Evolutionary conservation across 148 eudicot genomes (phyloP).

Genomic region (Pouteria glomerata): DNA sequence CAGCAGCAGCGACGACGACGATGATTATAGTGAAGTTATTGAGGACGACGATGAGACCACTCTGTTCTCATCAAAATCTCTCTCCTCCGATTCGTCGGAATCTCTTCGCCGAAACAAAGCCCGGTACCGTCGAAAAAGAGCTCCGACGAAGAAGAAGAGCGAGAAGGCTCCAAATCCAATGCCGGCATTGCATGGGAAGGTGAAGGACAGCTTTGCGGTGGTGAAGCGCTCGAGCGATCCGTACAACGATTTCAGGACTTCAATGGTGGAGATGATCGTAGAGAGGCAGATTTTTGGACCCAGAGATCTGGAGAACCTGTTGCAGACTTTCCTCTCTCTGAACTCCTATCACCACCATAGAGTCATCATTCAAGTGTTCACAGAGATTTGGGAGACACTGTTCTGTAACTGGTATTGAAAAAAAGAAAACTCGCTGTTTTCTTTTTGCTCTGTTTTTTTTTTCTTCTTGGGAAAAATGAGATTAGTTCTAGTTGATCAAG

Average conservation of each 20-base stretch:
- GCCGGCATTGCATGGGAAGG: conserved; percentile 31
- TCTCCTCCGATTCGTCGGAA: conserved; percentile 41
- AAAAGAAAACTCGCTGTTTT: not conserved
- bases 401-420: conserved; percentile 35
- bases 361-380: conserved; percentile 53
- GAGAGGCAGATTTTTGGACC: conserved; percentile 54
- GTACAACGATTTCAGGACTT: conserved; percentile 45
- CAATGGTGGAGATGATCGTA: conserved; percentile 65
- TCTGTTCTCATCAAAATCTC: conserved; percentile 44
- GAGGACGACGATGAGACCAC: conserved; percentile 31
- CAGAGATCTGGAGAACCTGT: conserved; percentile 35
- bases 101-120: conserved; percentile 16
- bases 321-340: conserved; percentile 45
- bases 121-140: conserved; percentile 16
- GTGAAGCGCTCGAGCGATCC: conserved; percentile 58
- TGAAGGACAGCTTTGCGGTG: conserved; percentile 45
- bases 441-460: not conserved
- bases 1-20: conserved; percentile 40
- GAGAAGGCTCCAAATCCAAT: conserved; percentile 14
- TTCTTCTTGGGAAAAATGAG: not conserved
- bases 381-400: conserved; percentile 70
- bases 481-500: not conserved
- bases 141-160: not conserved
- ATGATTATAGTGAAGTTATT: too few relatives aligned
- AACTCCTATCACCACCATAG: conserved; percentile 60